Conservation (phyloP, 768 basidiomycete species). For the Trametes cubensis region DNA sequence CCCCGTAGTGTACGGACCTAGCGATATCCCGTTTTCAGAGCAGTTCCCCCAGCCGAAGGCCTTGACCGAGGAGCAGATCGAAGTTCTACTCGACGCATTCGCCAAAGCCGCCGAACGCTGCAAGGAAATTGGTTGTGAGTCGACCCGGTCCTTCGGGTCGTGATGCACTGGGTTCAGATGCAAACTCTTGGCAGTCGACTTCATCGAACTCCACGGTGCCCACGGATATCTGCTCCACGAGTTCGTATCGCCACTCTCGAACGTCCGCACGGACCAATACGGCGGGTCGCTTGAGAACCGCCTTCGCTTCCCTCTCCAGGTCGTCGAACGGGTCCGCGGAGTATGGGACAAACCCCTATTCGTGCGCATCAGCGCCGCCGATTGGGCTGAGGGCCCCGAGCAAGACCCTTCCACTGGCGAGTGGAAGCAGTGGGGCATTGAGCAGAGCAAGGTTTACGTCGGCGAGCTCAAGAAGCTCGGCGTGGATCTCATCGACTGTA, state of each 20-base stretch:
- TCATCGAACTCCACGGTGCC: constrained; percentile 73
- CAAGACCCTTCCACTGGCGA: constrained; percentile 49
- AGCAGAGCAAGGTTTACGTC: constrained; percentile 67
- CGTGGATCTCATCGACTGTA: constrained; percentile 76
- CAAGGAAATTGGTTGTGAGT: constrained; percentile 64
- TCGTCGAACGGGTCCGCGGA: constrained; percentile 54
- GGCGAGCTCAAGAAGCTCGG: constrained; percentile 60
- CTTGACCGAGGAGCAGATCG: constrained; percentile 58
- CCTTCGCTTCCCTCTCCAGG: constrained; percentile 62
- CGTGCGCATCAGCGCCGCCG: constrained; percentile 57
- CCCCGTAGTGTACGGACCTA: constrained; percentile 61
- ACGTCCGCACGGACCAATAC: constrained; percentile 68
- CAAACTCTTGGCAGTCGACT: constrained; percentile 52
- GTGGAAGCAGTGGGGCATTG: constrained; percentile 76
- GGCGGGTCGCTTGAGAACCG: constrained; percentile 79
- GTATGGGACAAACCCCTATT: constrained; percentile 76
- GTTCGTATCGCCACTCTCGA: constrained; percentile 77
- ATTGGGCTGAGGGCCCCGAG: constrained; percentile 58
- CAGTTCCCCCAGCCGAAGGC: constrained; percentile 59
- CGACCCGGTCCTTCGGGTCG: background rate
- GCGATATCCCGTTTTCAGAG: constrained; percentile 55
- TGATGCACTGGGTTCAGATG: background rate
- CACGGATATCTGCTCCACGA: constrained; percentile 71
- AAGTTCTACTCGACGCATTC: constrained; percentile 63
- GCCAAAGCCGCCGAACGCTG: constrained; percentile 54